These are phyloP conservation scores for Phytophthora macrochlamydospora DNA, from an alignment of 352 stramenopile genomes.

Conservation along the genomic window DNA sequence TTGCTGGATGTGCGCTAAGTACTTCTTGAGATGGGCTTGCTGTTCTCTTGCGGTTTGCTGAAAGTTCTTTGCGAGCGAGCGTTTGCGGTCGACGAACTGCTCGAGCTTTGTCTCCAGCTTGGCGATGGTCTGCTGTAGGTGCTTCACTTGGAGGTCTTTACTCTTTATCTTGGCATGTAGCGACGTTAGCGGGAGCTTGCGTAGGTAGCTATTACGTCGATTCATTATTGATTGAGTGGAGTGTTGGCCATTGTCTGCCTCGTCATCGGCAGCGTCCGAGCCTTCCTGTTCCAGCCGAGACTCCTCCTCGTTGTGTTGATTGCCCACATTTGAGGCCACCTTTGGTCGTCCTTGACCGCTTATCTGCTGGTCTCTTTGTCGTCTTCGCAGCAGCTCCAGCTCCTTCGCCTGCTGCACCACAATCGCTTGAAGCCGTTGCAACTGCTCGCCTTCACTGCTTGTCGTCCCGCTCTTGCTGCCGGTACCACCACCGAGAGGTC, in stretches of 20 bases:
- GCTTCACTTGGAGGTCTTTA: slow-evolving; percentile 40
- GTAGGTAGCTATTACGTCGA: slow-evolving; percentile 14
- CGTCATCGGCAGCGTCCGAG: neutral
- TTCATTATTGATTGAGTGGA: slow-evolving; percentile 1
- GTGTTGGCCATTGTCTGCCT: neutral
- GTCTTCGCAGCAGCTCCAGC: slow-evolving; percentile 29
- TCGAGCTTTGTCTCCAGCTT: slow-evolving; percentile 37
- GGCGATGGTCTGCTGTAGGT: slow-evolving; percentile 29
- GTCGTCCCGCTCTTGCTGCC: neutral
- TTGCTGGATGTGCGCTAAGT: slow-evolving; percentile 31
- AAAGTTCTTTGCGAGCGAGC: slow-evolving; percentile 25
- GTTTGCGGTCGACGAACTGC: slow-evolving; percentile 34
- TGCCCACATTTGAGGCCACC: neutral
- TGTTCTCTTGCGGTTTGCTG: slow-evolving; percentile 34
- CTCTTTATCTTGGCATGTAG: slow-evolving; percentile 40
- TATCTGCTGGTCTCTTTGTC: slow-evolving; percentile 10
- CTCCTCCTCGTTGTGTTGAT: slow-evolving; percentile 16
- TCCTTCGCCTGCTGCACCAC: slow-evolving; percentile 48
- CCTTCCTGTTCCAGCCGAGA: neutral
- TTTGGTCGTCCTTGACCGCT: neutral
- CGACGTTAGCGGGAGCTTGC: slow-evolving; percentile 43
- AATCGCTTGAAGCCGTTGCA: slow-evolving; percentile 38
- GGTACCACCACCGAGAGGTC: neutral
- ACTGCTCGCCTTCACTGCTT: slow-evolving; percentile 3
- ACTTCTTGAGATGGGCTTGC: slow-evolving; percentile 49